A percentile compares a stretch with the other conserved stretches of the same genome.
Conservation (phyloP, 805 yeast species). For the Wickerhamiella nectarea region DNA sequence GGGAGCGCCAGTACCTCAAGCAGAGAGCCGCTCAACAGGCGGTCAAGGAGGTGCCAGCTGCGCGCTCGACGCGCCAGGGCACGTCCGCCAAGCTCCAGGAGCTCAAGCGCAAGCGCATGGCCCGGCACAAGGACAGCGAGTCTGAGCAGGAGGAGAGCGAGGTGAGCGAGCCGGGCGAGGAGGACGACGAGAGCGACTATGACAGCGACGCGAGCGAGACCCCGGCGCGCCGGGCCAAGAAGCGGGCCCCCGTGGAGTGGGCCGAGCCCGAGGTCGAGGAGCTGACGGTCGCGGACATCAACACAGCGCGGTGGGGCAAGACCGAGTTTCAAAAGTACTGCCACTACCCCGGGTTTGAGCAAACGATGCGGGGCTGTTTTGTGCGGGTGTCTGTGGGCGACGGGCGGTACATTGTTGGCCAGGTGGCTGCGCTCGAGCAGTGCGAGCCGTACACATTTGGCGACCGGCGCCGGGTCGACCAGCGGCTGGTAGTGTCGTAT, state of each 20-base stretch:
- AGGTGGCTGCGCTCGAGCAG: slow-evolving; percentile 43
- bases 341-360: slow-evolving; percentile 70
- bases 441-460: slow-evolving; percentile 38
- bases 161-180: slow-evolving; percentile 23
- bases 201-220: slow-evolving; percentile 28
- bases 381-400: slow-evolving; percentile 76
- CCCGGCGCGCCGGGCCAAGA: too few relatives aligned
- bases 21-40: slow-evolving; percentile 43
- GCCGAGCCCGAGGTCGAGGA: slow-evolving; percentile 31
- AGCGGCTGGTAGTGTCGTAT: slow-evolving; percentile 62
- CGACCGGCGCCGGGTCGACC: slow-evolving; percentile 35
- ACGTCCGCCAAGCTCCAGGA: slow-evolving; percentile 44
- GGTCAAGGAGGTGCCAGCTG: slow-evolving; percentile 22
- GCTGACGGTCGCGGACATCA: slow-evolving; percentile 51
- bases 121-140: slow-evolving; percentile 31
- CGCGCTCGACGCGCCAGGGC: slow-evolving; percentile 16
- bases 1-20: slow-evolving; percentile 70
- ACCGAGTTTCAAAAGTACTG: slow-evolving; percentile 59
- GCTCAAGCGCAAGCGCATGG: slow-evolving; percentile 63
- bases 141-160: slow-evolving; percentile 27
- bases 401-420: slow-evolving; percentile 70
- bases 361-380: slow-evolving; percentile 55
- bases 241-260: slow-evolving; percentile 31
- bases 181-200: slow-evolving; percentile 26
- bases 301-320: slow-evolving; percentile 65